phyloP scores from a whole-genome alignment of 2,329 filamentous ascomycete species.

The Podosphaera leucotricha region DNA sequence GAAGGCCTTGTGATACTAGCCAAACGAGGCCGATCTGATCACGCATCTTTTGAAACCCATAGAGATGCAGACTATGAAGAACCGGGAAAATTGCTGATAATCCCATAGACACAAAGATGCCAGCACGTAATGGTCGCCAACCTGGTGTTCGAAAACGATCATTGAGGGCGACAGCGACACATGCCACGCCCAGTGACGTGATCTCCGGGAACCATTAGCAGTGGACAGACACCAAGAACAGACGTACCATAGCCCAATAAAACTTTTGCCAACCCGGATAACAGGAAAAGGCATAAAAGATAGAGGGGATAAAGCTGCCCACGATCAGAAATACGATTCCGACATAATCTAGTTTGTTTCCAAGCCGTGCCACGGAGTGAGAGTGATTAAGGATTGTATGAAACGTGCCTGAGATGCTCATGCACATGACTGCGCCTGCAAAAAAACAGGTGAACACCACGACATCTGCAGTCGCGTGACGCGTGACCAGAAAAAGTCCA shows the following conservation, averaged over 20 bases:
- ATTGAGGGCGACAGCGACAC: slow-evolving; percentile 51
- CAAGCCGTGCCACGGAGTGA: slow-evolving; percentile 49
- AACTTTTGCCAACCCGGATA: slow-evolving; percentile 36
- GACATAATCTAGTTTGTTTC: slow-evolving; percentile 84
- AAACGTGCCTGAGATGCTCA: slow-evolving; percentile 65
- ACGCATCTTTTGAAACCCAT: slow-evolving; percentile 42
- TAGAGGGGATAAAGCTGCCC: slow-evolving; percentile 67
- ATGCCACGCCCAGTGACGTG: slow-evolving; percentile 50
- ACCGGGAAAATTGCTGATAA: slow-evolving; percentile 66
- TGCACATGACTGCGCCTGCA: slow-evolving; percentile 42
- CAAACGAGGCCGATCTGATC: slow-evolving; percentile 58
- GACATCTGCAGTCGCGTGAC: slow-evolving; percentile 37
- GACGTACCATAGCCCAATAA: slow-evolving; percentile 53
- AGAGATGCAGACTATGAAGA: slow-evolving; percentile 45
- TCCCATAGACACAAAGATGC: slow-evolving; percentile 78
- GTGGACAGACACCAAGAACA: too few species aligned
- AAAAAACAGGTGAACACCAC: slow-evolving; percentile 61
- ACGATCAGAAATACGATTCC: slow-evolving; percentile 84
- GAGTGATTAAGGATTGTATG: slow-evolving; percentile 77
- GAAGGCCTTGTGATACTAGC: slow-evolving; percentile 52
- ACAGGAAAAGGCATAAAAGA: slow-evolving; percentile 73
- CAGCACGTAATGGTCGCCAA: slow-evolving; percentile 65
- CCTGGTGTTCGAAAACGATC: slow-evolving; percentile 64
- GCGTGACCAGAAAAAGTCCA: slow-evolving; percentile 32
- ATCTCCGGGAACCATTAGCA: slow-evolving; percentile 32